Percentiles rank a stretch among this genome's conserved stretches.
phyloP scores from a whole-genome alignment of 331 rosid species.

The Telfairia occidentalis region DNA sequence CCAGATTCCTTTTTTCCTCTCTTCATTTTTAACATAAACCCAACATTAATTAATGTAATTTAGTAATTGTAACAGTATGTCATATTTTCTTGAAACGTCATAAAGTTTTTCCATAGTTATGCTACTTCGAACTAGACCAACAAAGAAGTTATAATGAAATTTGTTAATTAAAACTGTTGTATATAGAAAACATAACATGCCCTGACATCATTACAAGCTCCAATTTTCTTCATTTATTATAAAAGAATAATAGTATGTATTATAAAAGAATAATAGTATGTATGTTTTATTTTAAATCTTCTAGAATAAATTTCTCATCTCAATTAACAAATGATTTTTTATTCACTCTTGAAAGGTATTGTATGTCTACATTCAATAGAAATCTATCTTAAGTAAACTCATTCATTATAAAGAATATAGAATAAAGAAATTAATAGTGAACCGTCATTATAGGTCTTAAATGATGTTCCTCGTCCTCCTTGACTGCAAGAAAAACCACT shows the following conservation, averaged over 20 bases:
- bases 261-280: not conserved
- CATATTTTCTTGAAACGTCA: not conserved
- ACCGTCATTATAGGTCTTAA: conserved; percentile 55
- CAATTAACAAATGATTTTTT: not conserved
- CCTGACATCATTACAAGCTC: not conserved
- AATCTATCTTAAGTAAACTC: not conserved
- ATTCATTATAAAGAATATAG: conserved; percentile 10
- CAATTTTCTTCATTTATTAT: not conserved
- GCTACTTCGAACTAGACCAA: not conserved
- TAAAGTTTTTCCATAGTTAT: not conserved
- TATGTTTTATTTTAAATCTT: not conserved
- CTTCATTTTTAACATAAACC: not conserved
- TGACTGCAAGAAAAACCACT: conserved; percentile 59
- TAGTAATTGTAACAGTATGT: not conserved
- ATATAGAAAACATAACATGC: not conserved
- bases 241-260: not conserved
- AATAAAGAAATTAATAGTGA: conserved; percentile 15
- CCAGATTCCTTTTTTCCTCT: not conserved
- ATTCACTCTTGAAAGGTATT: not conserved
- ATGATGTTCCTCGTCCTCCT: conserved; percentile 50
- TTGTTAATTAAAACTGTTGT: not conserved
- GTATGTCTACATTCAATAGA: not conserved
- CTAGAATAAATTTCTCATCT: not conserved
- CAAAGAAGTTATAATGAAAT: not conserved
- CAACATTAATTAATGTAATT: not conserved